These are phyloP conservation scores for Geotrichum candidum DNA, from an alignment of 1,139 yeast species.

Conservation along the genomic window DNA sequence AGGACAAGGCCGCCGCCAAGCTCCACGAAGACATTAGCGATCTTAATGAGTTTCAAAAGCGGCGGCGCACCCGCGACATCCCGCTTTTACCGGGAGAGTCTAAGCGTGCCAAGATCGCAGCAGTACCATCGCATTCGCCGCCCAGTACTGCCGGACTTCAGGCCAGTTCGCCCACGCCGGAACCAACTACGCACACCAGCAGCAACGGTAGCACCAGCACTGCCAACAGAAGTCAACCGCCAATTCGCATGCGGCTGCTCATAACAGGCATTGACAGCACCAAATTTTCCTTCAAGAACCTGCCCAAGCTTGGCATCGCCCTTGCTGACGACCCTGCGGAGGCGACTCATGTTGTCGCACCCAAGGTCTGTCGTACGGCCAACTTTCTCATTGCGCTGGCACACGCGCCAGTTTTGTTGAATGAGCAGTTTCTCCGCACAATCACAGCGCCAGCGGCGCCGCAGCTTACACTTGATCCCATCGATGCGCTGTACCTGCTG, in stretches of 20 bases:
- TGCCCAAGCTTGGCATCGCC: constrained; percentile 28
- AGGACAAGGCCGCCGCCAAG: constrained; percentile 57
- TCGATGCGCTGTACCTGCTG: constrained; percentile 20
- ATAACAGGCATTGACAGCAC: constrained; percentile 31
- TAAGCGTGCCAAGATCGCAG: neutral
- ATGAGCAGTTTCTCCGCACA: neutral
- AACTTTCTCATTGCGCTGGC: constrained; percentile 59
- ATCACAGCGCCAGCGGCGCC: neutral
- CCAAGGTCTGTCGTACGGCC: constrained; percentile 73
- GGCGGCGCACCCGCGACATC: constrained; percentile 16
- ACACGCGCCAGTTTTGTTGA: constrained; percentile 37
- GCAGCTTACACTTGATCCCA: constrained; percentile 5
- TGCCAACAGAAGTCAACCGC: neutral
- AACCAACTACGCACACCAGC: neutral
- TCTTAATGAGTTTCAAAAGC: constrained; percentile 53
- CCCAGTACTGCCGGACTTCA: neutral
- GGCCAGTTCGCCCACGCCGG: neutral
- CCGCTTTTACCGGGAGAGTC: constrained; percentile 15
- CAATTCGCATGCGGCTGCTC: constrained; percentile 20
- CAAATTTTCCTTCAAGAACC: neutral
- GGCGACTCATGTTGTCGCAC: constrained; percentile 50
- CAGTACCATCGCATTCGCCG: neutral
- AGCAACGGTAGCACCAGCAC: neutral
- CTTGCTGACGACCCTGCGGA: constrained; percentile 30
- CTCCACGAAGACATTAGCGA: constrained; percentile 66